Conservation (phyloP, 2,329 filamentous ascomycete species). For the Neofusicoccum ribis region DNA sequence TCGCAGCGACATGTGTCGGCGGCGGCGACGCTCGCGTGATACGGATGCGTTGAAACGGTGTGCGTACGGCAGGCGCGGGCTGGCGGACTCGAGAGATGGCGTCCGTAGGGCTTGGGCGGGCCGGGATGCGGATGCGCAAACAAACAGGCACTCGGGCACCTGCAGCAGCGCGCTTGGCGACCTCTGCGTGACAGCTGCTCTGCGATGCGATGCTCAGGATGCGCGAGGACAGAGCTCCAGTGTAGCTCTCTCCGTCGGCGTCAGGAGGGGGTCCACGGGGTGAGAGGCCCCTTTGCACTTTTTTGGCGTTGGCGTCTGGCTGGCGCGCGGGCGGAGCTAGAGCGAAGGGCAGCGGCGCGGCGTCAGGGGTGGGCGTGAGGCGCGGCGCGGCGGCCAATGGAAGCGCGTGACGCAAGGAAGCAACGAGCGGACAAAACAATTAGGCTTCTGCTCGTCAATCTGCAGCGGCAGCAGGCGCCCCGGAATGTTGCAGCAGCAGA, state of each 20-base stretch:
- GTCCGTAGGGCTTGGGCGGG: neutral
- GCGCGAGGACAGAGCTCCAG: conserved; percentile 2
- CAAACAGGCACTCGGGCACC: conserved; percentile 3
- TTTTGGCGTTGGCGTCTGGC: conserved; percentile 12
- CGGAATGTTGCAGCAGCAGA: neutral
- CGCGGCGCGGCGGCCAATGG: conserved; percentile 4
- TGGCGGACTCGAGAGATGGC: conserved; percentile 8
- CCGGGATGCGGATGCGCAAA: neutral
- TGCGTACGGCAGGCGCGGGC: neutral
- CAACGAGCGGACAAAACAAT: neutral
- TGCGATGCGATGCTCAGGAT: neutral
- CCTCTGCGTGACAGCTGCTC: neutral
- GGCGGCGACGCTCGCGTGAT: neutral
- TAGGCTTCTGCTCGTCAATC: conserved; percentile 3
- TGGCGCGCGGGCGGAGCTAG: conserved; percentile 6
- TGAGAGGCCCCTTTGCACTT: conserved; percentile 12
- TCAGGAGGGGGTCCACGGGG: neutral
- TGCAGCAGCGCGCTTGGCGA: conserved; percentile 5
- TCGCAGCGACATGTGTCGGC: conserved; percentile 10
- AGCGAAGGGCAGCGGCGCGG: conserved; percentile 9
- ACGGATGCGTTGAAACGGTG: neutral
- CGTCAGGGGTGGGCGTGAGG: conserved; percentile 3
- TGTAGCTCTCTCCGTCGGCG: neutral
- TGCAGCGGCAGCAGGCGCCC: neutral
- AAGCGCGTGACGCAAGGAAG: neutral